Evolutionary conservation across 345 rosid genomes (phyloP), one percentile per base, ranked within the genome.

Genomic region (Melaleuca quinquenervia): DNA sequence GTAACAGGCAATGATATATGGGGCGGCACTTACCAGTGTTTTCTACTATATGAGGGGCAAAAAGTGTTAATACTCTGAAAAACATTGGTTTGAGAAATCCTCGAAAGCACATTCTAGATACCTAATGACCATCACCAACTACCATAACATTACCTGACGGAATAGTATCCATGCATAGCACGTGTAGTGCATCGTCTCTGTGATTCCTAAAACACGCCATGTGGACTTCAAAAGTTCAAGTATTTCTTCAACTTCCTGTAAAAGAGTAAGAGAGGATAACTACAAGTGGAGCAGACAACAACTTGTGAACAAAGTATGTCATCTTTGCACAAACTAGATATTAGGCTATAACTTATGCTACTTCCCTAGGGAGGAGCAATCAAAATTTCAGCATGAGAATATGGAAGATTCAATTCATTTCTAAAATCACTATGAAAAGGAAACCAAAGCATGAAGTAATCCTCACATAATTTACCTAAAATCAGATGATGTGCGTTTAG

Each of bases 141-240:
- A 70, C 26, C 12, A 70, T 32, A 85, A 54, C 60, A 64, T 86
- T 95, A 97, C 99, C 99, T 97, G 99, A 84, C 96, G 96, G 90
- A 95, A 94, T 90, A 97, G 91, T 82, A 97, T 93, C 95, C 95
- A 97, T 41, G 96, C 91, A 85, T 95, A 97, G 93, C 98, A 97
- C 82, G 98, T 94, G 91, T 92, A 94, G 85, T 97, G 99, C 86
- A 95, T 94, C 84, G 98, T 97, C 93, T 96, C 98, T 52, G 98
- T 95, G 84, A 97, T 91, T 88, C 99, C 99, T 82, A 97, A 92
- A 87, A 96, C 95, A 89, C 96, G 95, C 99, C 99, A 96, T 14
- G 98, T 96, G 56, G 98, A 96, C 92, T 94, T 97, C 85, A 97
- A 87, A 82, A 97, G 98, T 95, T 97, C 98, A 84, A 97, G 98